Percentiles rank a stretch among this genome's conserved stretches.
phyloP scores from a whole-genome alignment of 2,329 filamentous ascomycete species.

The Paramyrothecium sp. region DNA sequence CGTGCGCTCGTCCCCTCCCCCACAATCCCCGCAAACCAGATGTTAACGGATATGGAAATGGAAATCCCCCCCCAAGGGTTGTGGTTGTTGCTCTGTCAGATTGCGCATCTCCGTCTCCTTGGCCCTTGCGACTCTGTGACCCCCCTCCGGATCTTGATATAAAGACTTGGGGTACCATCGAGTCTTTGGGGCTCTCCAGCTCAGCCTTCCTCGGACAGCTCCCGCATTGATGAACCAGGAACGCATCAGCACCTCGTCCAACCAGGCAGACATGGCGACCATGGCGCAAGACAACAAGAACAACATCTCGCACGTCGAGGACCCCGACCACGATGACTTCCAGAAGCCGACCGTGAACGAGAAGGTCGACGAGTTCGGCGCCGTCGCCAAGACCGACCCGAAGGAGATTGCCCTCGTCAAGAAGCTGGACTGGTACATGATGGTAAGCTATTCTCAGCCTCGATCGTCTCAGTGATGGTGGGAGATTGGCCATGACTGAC shows the following conservation, averaged over 20 bases:
- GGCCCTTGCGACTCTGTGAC: not conserved
- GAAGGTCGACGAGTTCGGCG: conserved; percentile 21
- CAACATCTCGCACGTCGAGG: not conserved
- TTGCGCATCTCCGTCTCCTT: not conserved
- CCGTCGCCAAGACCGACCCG: conserved; percentile 19
- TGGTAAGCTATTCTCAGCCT: conserved; percentile 8
- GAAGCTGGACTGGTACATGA: conserved; percentile 28
- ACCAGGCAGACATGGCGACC: not conserved
- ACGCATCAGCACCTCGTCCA: not conserved
- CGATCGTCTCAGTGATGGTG: not conserved
- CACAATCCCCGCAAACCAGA: not conserved
- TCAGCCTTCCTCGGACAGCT: not conserved
- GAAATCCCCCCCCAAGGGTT: not conserved
- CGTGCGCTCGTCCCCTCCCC: not conserved
- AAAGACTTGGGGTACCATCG: not conserved
- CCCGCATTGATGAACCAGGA: not conserved
- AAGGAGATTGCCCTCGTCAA: conserved; percentile 26
- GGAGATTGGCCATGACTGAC: not conserved
- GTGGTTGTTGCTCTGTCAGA: not conserved
- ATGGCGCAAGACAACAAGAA: not conserved
- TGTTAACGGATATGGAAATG: not conserved
- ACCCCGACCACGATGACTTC: not conserved
- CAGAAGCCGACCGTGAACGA: not conserved
- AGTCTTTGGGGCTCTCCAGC: not conserved
- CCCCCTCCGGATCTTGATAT: not conserved